Conservation (phyloP, 73 alveolate species). For the Paramecium caudatum region DNA sequence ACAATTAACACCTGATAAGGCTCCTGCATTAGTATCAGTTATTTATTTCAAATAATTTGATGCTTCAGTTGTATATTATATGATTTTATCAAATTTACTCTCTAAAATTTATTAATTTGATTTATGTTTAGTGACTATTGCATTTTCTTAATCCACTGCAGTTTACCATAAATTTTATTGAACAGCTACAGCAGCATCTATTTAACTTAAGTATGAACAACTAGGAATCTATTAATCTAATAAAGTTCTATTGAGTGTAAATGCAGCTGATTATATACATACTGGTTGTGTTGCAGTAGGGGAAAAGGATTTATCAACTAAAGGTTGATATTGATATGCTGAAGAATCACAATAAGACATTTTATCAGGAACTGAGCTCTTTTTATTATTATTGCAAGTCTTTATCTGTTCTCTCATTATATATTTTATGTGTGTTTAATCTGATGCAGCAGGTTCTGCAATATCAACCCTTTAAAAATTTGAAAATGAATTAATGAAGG, state of each 20-base stretch:
- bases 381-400: not conserved
- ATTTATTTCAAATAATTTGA: conserved; percentile 19
- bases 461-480: conserved; percentile 30
- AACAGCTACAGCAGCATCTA: not conserved
- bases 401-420: not conserved
- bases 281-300: not conserved
- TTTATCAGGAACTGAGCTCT: conserved; percentile 44
- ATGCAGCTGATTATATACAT: conserved; percentile 27
- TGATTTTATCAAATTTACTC: conserved; percentile 6
- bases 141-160: not conserved
- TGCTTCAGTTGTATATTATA: not conserved
- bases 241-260: not conserved
- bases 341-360: conserved; percentile 24
- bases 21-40: conserved; percentile 2
- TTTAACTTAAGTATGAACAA: not conserved
- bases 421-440: conserved; percentile 2
- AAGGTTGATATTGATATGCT: not conserved
- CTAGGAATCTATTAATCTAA: not conserved
- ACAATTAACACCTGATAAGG: conserved; percentile 23
- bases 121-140: not conserved
- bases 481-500: not conserved
- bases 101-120: not conserved
- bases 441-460: not conserved
- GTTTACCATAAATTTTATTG: not conserved
- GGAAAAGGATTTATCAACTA: not conserved